phyloP scores from a whole-genome alignment of 2,329 filamentous ascomycete genomes.

The Aspergillus sp. region DNA sequence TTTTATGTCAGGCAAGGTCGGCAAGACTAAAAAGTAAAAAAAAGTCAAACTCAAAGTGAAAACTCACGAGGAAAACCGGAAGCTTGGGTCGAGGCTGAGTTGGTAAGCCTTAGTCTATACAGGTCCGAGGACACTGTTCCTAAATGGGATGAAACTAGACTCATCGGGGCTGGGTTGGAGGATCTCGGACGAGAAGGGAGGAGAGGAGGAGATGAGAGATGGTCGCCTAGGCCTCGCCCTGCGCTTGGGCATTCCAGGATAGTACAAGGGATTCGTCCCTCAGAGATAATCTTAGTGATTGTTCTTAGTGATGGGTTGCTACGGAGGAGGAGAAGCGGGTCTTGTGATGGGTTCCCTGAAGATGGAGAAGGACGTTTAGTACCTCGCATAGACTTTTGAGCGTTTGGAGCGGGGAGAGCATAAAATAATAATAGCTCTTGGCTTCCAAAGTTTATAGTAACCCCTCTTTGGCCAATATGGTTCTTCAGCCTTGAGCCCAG shows the following conservation, averaged over 20 bases:
- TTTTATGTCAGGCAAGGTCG: neutral
- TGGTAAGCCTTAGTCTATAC: neutral
- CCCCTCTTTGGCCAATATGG: neutral
- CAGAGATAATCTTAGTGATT: neutral
- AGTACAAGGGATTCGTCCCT: neutral
- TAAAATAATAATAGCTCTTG: slow-evolving; percentile 1
- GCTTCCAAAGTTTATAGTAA: neutral
- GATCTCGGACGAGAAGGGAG: neutral
- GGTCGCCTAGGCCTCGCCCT: neutral
- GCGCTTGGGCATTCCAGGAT: neutral
- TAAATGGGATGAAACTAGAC: neutral
- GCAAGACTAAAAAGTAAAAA: neutral
- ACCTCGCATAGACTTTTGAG: neutral
- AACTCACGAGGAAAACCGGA: neutral
- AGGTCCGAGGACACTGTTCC: neutral
- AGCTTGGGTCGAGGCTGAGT: neutral
- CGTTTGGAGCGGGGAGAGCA: slow-evolving; percentile 4
- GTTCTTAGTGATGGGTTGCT: neutral
- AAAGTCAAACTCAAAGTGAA: neutral
- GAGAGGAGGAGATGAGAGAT: neutral
- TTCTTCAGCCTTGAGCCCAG: neutral
- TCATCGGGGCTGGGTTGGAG: neutral
- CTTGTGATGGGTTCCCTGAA: neutral
- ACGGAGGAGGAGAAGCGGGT: neutral
- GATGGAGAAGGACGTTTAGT: neutral